Evolutionary conservation across 345 rosid species (phyloP), one percentile per base, ranked within the genome.

Genomic region (Geranium rotundifolium): DNA sequence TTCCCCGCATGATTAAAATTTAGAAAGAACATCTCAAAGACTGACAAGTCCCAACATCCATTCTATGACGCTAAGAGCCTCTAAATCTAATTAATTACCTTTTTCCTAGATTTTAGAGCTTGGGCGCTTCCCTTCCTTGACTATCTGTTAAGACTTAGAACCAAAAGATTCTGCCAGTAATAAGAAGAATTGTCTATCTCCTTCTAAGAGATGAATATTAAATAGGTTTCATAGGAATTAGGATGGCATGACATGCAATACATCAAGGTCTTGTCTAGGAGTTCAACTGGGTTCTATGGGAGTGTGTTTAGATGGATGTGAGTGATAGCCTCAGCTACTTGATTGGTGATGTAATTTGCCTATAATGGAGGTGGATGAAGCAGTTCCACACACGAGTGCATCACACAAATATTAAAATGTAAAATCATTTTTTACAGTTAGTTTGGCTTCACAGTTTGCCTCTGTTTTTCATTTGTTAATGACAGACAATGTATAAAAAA

Each of bases 401-500:
- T 4, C 50, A 41, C 50, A 41, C 50, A 41, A 41, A 41, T 41
- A 41, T 41, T 41, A 13, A 41, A 41, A 41, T 41, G 50, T 41
- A 41, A 41, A 41, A 41, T 57, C 19, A 19, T 57, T 29, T 19
- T 15, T 19, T 18, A 1, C 13, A 29, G 58, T 23, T 19, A 46
- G 19, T 64, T 59, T 59, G 34, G 19, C 15, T 19, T 15, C 29
- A 59, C 55, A 49, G 29, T 46, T 52, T 52, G 37, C 37, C 37
- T 62, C 49, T 49, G 34, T 62, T 62, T 58, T 59, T 12, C 19
- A 27, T 63, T 56, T 13, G 37, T 57, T 17, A 29, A 71, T 65
- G 52, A 55, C 86, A 91, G 96, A 63, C 78, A 56, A 85, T 81
- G 77, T 92, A 92, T 75, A 82, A 75, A 77, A 79, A 76, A 19